Evolutionary conservation across 2,329 filamentous ascomycete genomes (phyloP), one percentile per base, ranked within the genome.

Genomic region (Colletotrichum tropicale): DNA sequence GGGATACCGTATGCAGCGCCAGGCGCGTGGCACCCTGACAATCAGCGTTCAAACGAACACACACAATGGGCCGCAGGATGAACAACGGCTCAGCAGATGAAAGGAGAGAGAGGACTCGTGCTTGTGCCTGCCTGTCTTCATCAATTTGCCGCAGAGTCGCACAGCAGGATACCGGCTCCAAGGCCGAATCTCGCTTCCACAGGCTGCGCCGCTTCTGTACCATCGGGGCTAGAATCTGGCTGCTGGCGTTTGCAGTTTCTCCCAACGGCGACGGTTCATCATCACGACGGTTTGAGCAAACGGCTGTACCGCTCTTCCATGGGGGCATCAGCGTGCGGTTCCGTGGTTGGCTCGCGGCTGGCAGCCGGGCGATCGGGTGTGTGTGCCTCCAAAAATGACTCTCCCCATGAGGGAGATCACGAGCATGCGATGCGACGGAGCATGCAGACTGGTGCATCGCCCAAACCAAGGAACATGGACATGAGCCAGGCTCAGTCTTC

Each of bases 21-120:
- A 61, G 36, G 71, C 71, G 71, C 71, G 67, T 71, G 71, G 70
- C 38, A 75, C 68, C 36, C 52, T 75, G 62, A 28, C 26, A 72
- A 56, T 62, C 62, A 72, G 72, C 36, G 67, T 66, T 66, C 71
- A 71, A 52, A 74, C 71, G 66, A 66, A 58, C 28, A 55, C 26
- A 26, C 55, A 58, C 55, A 58, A 26, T 26, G 16, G 56, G 18
- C 28, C 34, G 34, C 16, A 38, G 70, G 13, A 24, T 21, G 21
- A 28, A 48, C 32, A 34, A 43, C 48, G 64, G 38, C 21, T 24
- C 34, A 43, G 48, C 26, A 61, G 24, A 48, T 28, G 55, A 61
- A 16, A 60, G 38, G 32, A 60, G 55, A 7, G 16, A 12, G 21
- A 21, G 38, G 26, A 62, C 36, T 70, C n/a, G 36, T 70, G 43